Evolutionary conservation across 140 eudicot species (phyloP).

Genomic region (Artemisia princeps): DNA sequence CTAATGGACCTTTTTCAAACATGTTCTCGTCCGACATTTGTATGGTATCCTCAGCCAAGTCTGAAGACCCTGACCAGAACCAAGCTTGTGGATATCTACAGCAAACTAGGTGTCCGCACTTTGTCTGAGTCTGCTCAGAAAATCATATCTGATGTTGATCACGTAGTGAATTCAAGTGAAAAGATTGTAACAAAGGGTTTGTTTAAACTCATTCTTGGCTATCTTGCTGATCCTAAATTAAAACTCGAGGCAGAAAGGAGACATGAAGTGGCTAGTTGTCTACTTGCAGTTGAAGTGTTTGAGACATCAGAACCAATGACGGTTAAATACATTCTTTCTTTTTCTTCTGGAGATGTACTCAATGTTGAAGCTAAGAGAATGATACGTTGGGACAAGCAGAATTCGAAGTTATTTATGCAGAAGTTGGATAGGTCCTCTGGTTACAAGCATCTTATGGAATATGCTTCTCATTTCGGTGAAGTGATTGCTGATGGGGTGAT

Average conservation of each 20-base stretch:
- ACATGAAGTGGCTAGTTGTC: constrained; percentile 27
- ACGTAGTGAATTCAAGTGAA: constrained; percentile 22
- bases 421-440: constrained; percentile 30
- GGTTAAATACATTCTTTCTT: constrained; percentile 21
- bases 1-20: constrained; percentile 38
- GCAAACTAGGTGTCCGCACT: constrained; percentile 36
- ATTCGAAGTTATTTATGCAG: constrained; percentile 28
- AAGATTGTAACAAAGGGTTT: constrained; percentile 32
- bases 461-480: constrained; percentile 34
- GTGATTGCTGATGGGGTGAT: constrained; percentile 42
- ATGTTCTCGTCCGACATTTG: constrained; percentile 32
- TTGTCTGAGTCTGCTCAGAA: constrained; percentile 38
- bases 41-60: constrained; percentile 43
- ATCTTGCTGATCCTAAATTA: constrained; percentile 33
- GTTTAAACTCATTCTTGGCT: constrained; percentile 36
- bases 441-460: constrained; percentile 23
- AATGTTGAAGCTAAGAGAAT: constrained; percentile 27
- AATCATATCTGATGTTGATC: constrained; percentile 21
- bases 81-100: constrained; percentile 31
- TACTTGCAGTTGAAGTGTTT: constrained; percentile 27
- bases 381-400: constrained; percentile 50
- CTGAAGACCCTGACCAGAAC: constrained; percentile 21
- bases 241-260: constrained; percentile 29
- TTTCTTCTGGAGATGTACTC: constrained; percentile 29
- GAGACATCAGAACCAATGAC: constrained; percentile 28